A percentile compares a stretch with the other conserved stretches of the same genome.
Evolutionary conservation across 345 rosid species (phyloP).

Genomic region (Durio zibethinus): DNA sequence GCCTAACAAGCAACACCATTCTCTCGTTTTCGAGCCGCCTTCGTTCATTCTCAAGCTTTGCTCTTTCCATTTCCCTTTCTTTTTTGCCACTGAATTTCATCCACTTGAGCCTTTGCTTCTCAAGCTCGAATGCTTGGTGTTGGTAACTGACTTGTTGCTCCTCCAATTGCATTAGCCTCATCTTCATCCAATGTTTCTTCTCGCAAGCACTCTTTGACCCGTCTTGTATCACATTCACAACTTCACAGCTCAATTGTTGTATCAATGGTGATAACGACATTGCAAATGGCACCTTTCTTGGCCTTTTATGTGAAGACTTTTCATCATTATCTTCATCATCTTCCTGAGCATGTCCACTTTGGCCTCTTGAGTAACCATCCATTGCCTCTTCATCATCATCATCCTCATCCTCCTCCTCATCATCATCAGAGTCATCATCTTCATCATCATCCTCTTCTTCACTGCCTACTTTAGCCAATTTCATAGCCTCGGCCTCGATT

Average conservation of each 20-base stretch:
- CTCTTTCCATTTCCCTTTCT: slow-evolving; percentile 93
- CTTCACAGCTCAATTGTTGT: slow-evolving; percentile 51
- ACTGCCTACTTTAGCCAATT: slow-evolving; percentile 40
- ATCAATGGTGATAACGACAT: slow-evolving; percentile 27
- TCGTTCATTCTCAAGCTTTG: slow-evolving; percentile 69
- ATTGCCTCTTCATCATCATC: slow-evolving; percentile 40
- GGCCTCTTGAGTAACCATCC: slow-evolving; percentile 34
- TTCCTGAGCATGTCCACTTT: slow-evolving; percentile 35
- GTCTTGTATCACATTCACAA: slow-evolving; percentile 48
- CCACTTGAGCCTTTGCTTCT: slow-evolving; percentile 94
- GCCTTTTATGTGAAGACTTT: slow-evolving; percentile 31
- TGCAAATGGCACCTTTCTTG: slow-evolving; percentile 24
- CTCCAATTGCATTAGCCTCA: slow-evolving; percentile 58
- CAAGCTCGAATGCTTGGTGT: slow-evolving; percentile 63
- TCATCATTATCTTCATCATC: slow-evolving; percentile 45
- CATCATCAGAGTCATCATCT: slow-evolving; percentile 26
- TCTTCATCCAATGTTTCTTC: slow-evolving; percentile 85
- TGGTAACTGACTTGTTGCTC: slow-evolving; percentile 66
- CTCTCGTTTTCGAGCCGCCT: slow-evolving; percentile 67
- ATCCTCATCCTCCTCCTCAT: slow-evolving; percentile 33
- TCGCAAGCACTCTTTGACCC: slow-evolving; percentile 58
- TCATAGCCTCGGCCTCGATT: slow-evolving; percentile 34
- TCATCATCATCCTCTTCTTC: slow-evolving; percentile 42
- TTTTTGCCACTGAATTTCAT: slow-evolving; percentile 78
- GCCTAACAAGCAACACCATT: slow-evolving; percentile 58